Percentiles rank a stretch among this genome's conserved stretches.
phyloP scores from a whole-genome alignment of 2,329 filamentous ascomycete species.

The Orbilia quercus region DNA sequence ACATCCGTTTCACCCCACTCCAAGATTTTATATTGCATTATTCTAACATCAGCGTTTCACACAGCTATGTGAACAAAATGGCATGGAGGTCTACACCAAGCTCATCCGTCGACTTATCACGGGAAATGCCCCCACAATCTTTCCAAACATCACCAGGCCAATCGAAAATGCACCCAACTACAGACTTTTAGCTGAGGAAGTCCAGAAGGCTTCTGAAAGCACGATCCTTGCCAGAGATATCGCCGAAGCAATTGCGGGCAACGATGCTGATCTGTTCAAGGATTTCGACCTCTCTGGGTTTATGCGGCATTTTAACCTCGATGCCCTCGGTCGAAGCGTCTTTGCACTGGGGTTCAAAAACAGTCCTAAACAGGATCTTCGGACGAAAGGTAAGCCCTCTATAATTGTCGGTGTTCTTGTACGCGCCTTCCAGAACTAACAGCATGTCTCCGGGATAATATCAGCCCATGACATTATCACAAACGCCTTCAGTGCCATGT shows the following conservation, averaged over 20 bases:
- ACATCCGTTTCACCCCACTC: conserved; percentile 13
- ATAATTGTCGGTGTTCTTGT: conserved; percentile 41
- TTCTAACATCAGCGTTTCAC: conserved; percentile 19
- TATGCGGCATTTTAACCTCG: conserved; percentile 94
- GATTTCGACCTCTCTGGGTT: conserved; percentile 97
- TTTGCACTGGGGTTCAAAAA: conserved; percentile 89
- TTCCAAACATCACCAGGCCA: conserved; percentile 79
- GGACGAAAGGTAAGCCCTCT: conserved; percentile 79
- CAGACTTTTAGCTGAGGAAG: conserved; percentile 81
- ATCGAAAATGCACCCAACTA: conserved; percentile 83
- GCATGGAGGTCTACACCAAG: conserved; percentile 98
- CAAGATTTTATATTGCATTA: neutral
- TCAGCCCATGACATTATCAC: conserved; percentile 89
- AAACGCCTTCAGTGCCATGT: conserved; percentile 79
- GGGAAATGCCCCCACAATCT: conserved; percentile 91
- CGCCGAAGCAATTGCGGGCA: conserved; percentile 89
- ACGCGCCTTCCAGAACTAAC: conserved; percentile 5
- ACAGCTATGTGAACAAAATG: conserved; percentile 96
- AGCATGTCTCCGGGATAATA: neutral
- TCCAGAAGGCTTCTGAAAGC: conserved; percentile 85
- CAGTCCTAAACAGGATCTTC: conserved; percentile 81
- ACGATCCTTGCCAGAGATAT: conserved; percentile 81
- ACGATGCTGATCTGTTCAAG: conserved; percentile 90
- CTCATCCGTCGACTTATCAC: conserved; percentile 93
- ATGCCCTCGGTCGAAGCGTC: conserved; percentile 86